Evolutionary conservation across 202 grass and related monocot species (phyloP).

Genomic region (Panicum hallii): DNA sequence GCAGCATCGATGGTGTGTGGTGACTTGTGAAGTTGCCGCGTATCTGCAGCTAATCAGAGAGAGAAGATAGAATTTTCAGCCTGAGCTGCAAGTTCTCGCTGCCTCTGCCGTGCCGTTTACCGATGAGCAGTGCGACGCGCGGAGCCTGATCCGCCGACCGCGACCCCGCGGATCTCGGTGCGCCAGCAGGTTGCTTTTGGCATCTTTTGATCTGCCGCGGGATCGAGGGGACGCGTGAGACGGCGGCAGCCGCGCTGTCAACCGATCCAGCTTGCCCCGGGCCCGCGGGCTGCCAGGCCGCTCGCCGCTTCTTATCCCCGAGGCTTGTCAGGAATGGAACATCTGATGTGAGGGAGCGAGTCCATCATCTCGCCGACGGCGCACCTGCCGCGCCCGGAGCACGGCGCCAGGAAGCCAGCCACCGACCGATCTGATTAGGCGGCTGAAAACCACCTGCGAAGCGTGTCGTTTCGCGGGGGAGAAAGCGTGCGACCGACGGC

Average conservation of each 20-base stretch:
- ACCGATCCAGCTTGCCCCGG: background rate
- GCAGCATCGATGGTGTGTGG: too few species aligned
- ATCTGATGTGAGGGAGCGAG: background rate
- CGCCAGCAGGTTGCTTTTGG: background rate
- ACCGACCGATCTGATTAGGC: background rate
- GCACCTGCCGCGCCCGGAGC: constrained; percentile 10
- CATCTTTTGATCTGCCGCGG: background rate
- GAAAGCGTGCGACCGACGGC: background rate
- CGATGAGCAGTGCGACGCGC: too few species aligned
- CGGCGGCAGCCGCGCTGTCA: background rate
- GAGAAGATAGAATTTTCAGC: too few species aligned
- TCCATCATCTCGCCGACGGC: constrained; percentile 17
- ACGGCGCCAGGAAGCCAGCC: background rate
- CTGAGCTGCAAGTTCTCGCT: too few species aligned
- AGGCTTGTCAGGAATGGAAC: background rate
- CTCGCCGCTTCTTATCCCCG: too few species aligned
- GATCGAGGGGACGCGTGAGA: background rate
- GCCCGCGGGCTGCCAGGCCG: too few species aligned
- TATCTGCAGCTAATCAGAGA: too few species aligned
- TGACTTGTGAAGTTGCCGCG: too few species aligned
- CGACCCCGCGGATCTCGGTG: too few species aligned
- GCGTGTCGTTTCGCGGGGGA: background rate
- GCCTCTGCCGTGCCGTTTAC: too few species aligned
- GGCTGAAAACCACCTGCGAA: background rate
- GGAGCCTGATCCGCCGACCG: too few species aligned